A percentile compares a stretch with the other conserved stretches of the same genome.
These are phyloP conservation scores for Achlya hypogyna DNA, from an alignment of 352 stramenopile genomes.

Conservation along the genomic window DNA sequence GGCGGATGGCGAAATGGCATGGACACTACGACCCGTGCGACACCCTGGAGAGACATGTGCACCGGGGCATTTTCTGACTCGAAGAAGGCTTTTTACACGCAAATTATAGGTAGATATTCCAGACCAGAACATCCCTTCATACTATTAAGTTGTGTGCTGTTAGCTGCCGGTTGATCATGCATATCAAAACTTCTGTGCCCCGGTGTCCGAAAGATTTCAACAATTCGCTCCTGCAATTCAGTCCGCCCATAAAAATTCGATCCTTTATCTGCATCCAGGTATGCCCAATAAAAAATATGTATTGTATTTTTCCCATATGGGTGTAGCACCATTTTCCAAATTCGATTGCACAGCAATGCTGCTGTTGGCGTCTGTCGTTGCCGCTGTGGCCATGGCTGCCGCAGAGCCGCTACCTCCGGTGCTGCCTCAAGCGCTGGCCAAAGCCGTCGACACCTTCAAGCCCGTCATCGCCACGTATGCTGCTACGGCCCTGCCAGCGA, in stretches of 20 bases:
- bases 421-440: slow-evolving; percentile 5
- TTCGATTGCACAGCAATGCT: not conserved
- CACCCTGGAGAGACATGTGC: too few relatives aligned
- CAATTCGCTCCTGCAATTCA: not conserved
- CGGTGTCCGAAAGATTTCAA: not conserved
- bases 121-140: not conserved
- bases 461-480: slow-evolving; percentile 6
- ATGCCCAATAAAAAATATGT: not conserved
- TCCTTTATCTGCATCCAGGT: not conserved
- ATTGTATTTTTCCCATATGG: not conserved
- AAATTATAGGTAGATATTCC: not conserved
- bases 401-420: not conserved
- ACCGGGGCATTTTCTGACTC: too few relatives aligned
- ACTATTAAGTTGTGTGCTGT: not conserved
- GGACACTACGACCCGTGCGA: too few relatives aligned
- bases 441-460: slow-evolving; percentile 5
- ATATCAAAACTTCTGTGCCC: not conserved
- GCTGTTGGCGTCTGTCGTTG: not conserved
- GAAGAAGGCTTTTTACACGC: not conserved
- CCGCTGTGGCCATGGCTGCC: not conserved
- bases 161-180: not conserved
- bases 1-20: not conserved
- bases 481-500: not conserved
- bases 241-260: not conserved
- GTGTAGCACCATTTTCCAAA: not conserved